These are phyloP conservation scores for Saccharomyces jurei DNA, from an alignment of 805 yeast genomes.

Conservation along the genomic window DNA sequence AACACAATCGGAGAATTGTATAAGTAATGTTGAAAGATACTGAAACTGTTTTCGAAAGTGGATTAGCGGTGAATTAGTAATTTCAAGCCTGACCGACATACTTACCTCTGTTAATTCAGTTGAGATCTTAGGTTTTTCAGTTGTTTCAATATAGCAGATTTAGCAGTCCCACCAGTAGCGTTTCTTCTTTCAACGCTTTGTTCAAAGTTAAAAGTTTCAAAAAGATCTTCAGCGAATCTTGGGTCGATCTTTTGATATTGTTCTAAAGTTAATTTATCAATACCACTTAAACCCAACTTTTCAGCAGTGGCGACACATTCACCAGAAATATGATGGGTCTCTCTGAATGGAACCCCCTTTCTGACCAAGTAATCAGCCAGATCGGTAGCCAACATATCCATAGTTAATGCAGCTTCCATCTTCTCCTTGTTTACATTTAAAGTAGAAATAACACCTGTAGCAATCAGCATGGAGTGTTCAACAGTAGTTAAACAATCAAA, in stretches of 20 bases:
- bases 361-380: conserved; percentile 95
- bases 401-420: conserved; percentile 85
- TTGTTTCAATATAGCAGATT: conserved; percentile 77
- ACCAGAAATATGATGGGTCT: conserved; percentile 97
- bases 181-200: conserved; percentile 92
- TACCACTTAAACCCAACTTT: conserved; percentile 65
- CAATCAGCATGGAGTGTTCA: conserved; percentile 86
- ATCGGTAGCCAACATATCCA: conserved; percentile 99
- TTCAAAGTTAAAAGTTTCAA: conserved; percentile 83
- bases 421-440: conserved; percentile 59
- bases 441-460: conserved; percentile 94
- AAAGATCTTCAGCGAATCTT: conserved; percentile 76
- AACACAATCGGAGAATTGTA: background rate
- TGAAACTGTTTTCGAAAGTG: background rate
- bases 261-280: conserved; percentile 69
- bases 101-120: conserved; percentile 4
- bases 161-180: conserved; percentile 97
- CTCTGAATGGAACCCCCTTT: conserved; percentile 98
- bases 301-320: conserved; percentile 93
- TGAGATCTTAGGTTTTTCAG: conserved; percentile 34
- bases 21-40: background rate
- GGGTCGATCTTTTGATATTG: conserved; percentile 75
- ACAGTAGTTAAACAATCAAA: conserved; percentile 86
- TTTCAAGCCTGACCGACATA: background rate
- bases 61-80: background rate